A percentile compares a stretch with the other conserved stretches of the same genome.
Evolutionary conservation across 169 alveolate genomes (phyloP).

Genomic region (Plasmodium berghei): DNA sequence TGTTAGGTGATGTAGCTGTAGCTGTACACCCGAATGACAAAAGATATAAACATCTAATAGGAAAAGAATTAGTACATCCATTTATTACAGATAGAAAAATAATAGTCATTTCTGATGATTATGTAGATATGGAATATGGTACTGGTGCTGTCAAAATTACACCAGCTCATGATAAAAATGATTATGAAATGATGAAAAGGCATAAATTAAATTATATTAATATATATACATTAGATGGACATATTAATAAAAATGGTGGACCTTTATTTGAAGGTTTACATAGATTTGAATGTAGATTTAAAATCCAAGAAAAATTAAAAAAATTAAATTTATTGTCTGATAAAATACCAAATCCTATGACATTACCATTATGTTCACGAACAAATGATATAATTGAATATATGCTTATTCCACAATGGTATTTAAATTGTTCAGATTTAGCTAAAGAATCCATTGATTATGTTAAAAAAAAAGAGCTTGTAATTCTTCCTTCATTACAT

Average conservation of each 20-base stretch:
- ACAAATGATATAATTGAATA: slow-evolving; percentile 99
- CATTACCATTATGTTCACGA: slow-evolving; percentile 97
- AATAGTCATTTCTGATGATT: slow-evolving; percentile 95
- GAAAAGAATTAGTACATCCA: slow-evolving; percentile 98
- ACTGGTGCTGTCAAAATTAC: slow-evolving; percentile 99
- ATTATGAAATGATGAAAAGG: slow-evolving; percentile 97
- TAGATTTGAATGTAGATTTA: slow-evolving; percentile 96
- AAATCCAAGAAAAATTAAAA: slow-evolving; percentile 93
- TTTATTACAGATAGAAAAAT: slow-evolving; percentile 95
- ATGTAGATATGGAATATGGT: slow-evolving; percentile 98
- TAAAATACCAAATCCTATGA: slow-evolving; percentile 94
- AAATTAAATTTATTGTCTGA: slow-evolving; percentile 91
- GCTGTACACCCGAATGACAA: slow-evolving; percentile 99
- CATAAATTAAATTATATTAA: slow-evolving; percentile 92
- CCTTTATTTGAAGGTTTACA: slow-evolving; percentile 94
- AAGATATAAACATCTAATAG: slow-evolving; percentile 93
- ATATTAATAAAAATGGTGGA: slow-evolving; percentile 96
- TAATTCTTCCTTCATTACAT: slow-evolving; percentile 94
- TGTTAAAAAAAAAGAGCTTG: slow-evolving; percentile 93
- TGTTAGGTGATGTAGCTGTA: slow-evolving; percentile 99
- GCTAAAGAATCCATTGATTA: slow-evolving; percentile 94
- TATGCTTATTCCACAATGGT: slow-evolving; percentile 99
- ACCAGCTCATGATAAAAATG: slow-evolving; percentile 99
- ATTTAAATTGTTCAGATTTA: slow-evolving; percentile 96
- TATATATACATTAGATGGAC: slow-evolving; percentile 97